phyloP scores from a whole-genome alignment of 2,329 filamentous ascomycete species.

The Aspergillus luchuensis region DNA sequence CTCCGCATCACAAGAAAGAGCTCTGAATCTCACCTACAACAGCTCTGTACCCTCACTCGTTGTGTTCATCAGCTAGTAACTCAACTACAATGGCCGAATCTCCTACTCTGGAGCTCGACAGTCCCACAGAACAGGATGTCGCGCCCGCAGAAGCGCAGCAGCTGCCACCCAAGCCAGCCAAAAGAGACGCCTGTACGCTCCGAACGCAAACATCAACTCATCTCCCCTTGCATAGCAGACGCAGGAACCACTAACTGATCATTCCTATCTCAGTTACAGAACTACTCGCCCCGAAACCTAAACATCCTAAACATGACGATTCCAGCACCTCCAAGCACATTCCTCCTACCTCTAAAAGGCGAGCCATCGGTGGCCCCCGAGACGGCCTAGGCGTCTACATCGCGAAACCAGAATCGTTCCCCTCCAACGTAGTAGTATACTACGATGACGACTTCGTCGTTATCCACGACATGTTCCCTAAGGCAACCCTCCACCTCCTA shows the following conservation, averaged over 20 bases:
- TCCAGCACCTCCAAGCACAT: neutral
- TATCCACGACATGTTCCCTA: conserved; percentile 83
- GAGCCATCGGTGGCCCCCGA: conserved; percentile 50
- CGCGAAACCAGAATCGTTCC: conserved; percentile 61
- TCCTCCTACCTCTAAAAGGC: conserved; percentile 20
- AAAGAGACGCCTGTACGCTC: conserved; percentile 42
- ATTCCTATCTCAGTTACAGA: conserved; percentile 49
- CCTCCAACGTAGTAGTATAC: conserved; percentile 63
- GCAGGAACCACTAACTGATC: neutral
- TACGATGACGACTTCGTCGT: conserved; percentile 70
- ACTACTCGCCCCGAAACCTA: conserved; percentile 57
- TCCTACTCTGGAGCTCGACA: conserved; percentile 10
- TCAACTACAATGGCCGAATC: neutral
- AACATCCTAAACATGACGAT: conserved; percentile 33
- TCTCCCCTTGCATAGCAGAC: neutral
- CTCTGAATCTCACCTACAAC: neutral
- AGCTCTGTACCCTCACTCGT: neutral
- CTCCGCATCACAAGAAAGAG: conserved; percentile 9
- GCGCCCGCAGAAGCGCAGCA: conserved; percentile 8
- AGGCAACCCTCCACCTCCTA: conserved; percentile 80
- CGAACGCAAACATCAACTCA: conserved; percentile 2
- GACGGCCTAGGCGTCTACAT: conserved; percentile 70
- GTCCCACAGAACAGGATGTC: conserved; percentile 5
- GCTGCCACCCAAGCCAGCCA: conserved; percentile 23
- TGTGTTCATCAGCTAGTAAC: neutral